Conservation (phyloP, 768 basidiomycete genomes). For the Leccinum barrowsii region DNA sequence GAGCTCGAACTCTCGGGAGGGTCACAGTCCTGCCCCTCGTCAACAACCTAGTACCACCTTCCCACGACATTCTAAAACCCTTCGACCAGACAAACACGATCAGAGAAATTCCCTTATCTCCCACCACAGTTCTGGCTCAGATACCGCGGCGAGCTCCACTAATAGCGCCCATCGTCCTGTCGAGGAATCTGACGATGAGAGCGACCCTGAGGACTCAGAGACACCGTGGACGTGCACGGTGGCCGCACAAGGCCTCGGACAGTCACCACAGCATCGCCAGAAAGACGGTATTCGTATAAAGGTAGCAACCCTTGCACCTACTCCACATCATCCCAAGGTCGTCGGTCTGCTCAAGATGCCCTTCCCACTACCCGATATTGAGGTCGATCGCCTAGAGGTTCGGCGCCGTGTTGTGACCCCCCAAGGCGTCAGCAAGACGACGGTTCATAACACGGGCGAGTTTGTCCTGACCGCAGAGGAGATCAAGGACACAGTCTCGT, state of each 20-base stretch:
- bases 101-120: constrained; percentile 41
- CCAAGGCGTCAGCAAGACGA: constrained; percentile 26
- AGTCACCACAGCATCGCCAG: constrained; percentile 7
- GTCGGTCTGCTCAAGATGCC: constrained; percentile 90
- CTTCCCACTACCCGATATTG: constrained; percentile 81
- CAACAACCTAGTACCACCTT: constrained; percentile 4
- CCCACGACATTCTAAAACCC: constrained; percentile 8
- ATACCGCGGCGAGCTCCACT: constrained; percentile 23
- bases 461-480: constrained; percentile 81
- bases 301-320: constrained; percentile 83
- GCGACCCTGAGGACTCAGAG: constrained; percentile 94
- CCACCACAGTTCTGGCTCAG: constrained; percentile 37
- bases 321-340: constrained; percentile 94
- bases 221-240: constrained; percentile 94
- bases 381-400: constrained; percentile 57
- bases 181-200: constrained; percentile 68
- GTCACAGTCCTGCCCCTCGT: constrained; percentile 13
- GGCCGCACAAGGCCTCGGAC: constrained; percentile 49
- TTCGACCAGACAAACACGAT: constrained; percentile 9
- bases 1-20: constrained; percentile 7
- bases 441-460: constrained; percentile 18
- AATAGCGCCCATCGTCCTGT: constrained; percentile 18
- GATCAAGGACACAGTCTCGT: constrained; percentile 88
- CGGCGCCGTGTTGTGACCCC: constrained; percentile 44
- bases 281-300: constrained; percentile 42